phyloP scores from a whole-genome alignment of 768 basidiomycete genomes.

The Clitopilus passeckerianus region DNA sequence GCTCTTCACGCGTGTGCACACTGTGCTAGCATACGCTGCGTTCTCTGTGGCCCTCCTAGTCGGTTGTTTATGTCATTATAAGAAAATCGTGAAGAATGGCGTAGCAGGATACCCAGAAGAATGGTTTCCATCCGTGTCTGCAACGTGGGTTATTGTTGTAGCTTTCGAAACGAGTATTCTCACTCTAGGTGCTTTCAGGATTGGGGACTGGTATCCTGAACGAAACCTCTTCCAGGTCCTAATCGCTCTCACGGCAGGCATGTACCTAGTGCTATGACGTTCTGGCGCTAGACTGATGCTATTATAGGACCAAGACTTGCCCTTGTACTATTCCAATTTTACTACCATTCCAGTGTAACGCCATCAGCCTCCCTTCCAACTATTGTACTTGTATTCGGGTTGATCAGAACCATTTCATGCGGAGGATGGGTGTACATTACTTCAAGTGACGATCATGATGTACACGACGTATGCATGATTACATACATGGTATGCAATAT shows the following conservation, averaged over 20 bases:
- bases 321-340: conserved; percentile 60
- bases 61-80: conserved; percentile 70
- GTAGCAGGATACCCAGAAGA: conserved; percentile 82
- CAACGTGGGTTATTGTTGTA: conserved; percentile 47
- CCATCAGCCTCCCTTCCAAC: conserved; percentile 38
- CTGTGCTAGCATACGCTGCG: conserved; percentile 57
- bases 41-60: conserved; percentile 61
- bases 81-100: conserved; percentile 80
- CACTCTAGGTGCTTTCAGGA: conserved; percentile 32
- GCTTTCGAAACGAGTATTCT: background rate
- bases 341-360: conserved; percentile 35
- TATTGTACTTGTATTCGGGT: conserved; percentile 53
- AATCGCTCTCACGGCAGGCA: conserved; percentile 79
- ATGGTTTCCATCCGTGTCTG: conserved; percentile 89
- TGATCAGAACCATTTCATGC: conserved; percentile 74
- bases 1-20: conserved; percentile 60
- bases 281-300: background rate
- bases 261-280: conserved; percentile 6
- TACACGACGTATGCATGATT: conserved; percentile 87
- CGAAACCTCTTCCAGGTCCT: conserved; percentile 81
- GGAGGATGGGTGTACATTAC: conserved; percentile 94
- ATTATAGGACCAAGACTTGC: conserved; percentile 69
- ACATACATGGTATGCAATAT: conserved; percentile 77
- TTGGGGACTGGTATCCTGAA: conserved; percentile 91
- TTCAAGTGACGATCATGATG: conserved; percentile 75